These are phyloP conservation scores for Fusarium subtropicale DNA, from an alignment of 2,329 filamentous ascomycete species.

Conservation along the genomic window DNA sequence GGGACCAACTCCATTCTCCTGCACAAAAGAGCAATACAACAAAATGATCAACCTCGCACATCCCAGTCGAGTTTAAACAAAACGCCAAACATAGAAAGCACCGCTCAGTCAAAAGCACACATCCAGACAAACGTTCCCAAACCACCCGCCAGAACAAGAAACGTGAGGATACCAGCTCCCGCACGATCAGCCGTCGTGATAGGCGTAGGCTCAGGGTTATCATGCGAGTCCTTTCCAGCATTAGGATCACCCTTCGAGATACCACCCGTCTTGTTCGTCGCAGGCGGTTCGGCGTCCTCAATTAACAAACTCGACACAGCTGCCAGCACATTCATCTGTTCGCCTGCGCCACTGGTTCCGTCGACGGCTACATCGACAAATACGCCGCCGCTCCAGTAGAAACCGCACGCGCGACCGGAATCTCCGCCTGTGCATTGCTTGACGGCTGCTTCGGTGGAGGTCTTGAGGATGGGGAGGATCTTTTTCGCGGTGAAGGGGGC, in stretches of 20 bases:
- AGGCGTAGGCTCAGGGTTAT: constrained; percentile 46
- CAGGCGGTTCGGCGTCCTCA: constrained; percentile 54
- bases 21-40: constrained; percentile 5
- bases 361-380: constrained; percentile 62
- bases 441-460: constrained; percentile 69
- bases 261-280: constrained; percentile 63
- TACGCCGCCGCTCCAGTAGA: constrained; percentile 66
- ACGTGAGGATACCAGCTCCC: constrained; percentile 62
- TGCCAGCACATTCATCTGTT: constrained; percentile 68
- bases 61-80: constrained; percentile 5
- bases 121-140: constrained; percentile 64
- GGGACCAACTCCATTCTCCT: constrained; percentile 27
- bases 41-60: neutral
- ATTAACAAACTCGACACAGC: constrained; percentile 65
- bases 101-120: constrained; percentile 52
- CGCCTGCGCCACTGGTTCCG: constrained; percentile 67
- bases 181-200: constrained; percentile 60
- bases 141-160: constrained; percentile 56
- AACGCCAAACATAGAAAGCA: constrained; percentile 1
- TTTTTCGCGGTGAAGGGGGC: constrained; percentile 67
- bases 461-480: constrained; percentile 69
- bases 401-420: constrained; percentile 70
- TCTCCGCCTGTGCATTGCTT: constrained; percentile 71
- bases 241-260: constrained; percentile 58
- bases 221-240: constrained; percentile 53